Percentiles rank a stretch among this genome's conserved stretches.
Evolutionary conservation across 2,329 filamentous ascomycete species (phyloP).

Genomic region (Tympanopsis confertula): DNA sequence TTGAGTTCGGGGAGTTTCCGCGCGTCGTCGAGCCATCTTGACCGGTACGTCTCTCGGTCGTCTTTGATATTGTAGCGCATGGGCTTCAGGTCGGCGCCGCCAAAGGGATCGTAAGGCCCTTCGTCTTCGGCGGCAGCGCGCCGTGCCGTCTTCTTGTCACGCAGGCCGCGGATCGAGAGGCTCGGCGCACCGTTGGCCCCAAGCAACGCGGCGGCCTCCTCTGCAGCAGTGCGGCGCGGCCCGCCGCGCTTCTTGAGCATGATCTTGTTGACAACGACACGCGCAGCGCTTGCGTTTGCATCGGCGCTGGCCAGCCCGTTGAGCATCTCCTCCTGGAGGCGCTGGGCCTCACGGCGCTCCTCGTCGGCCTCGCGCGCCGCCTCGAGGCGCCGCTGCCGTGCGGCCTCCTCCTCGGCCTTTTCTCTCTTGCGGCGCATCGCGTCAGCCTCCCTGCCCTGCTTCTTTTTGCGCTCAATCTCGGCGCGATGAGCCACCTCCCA

Average conservation of each 20-base stretch:
- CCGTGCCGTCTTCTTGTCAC: conserved; percentile 36
- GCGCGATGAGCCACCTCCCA: conserved; percentile 67
- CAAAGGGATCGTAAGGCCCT: conserved; percentile 80
- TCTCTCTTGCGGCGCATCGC: conserved; percentile 40
- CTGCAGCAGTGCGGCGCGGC: too few species aligned
- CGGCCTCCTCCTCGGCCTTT: conserved; percentile 55
- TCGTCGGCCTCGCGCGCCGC: conserved; percentile 59
- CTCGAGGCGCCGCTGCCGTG: conserved; percentile 47
- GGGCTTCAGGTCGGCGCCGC: conserved; percentile 56
- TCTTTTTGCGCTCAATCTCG: conserved; percentile 51
- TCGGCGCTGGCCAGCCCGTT: conserved; percentile 54
- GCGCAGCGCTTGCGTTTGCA: conserved; percentile 44
- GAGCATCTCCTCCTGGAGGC: conserved; percentile 58
- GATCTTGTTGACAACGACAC: conserved; percentile 33
- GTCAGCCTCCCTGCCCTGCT: conserved; percentile 40
- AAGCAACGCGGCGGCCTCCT: conserved; percentile 26
- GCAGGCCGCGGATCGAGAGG: conserved; percentile 70
- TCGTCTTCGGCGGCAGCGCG: conserved; percentile 45
- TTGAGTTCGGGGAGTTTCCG: conserved; percentile 53
- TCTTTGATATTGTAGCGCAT: conserved; percentile 61
- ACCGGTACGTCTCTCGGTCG: conserved; percentile 45
- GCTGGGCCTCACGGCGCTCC: conserved; percentile 51
- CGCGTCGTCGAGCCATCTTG: conserved; percentile 59
- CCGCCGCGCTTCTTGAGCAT: conserved; percentile 63
- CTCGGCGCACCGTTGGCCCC: conserved; percentile 11